A percentile compares a stretch with the other conserved stretches of the same genome.
Evolutionary conservation across 441 rosid species (phyloP).

Genomic region (Rhodomyrtus psidioides): DNA sequence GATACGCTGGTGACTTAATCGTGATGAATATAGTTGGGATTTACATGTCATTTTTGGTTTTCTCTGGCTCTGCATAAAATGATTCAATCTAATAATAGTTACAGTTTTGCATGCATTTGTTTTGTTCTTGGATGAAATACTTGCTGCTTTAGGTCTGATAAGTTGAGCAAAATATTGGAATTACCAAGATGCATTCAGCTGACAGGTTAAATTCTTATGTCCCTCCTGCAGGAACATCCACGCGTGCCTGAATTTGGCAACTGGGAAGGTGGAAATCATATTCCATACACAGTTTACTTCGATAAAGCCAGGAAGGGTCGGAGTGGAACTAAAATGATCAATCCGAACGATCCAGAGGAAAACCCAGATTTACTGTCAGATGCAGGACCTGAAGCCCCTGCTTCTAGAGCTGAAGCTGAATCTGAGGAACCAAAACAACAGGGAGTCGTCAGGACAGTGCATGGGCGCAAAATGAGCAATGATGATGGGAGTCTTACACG

Average conservation of each 20-base stretch:
- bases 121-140: not conserved
- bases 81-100: not conserved
- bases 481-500: slow-evolving; percentile 24
- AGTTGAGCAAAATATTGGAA: not conserved
- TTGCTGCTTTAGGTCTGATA: not conserved
- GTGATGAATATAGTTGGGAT: not conserved
- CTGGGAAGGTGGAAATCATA: slow-evolving; percentile 16
- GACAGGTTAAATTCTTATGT: not conserved
- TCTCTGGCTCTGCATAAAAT: not conserved
- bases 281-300: slow-evolving; percentile 21
- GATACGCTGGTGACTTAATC: not conserved
- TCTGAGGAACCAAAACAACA: slow-evolving; percentile 5
- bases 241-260: slow-evolving; percentile 23
- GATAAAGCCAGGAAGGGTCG: slow-evolving; percentile 14
- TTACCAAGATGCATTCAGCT: not conserved
- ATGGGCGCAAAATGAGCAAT: not conserved
- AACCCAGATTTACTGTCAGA: not conserved
- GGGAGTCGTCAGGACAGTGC: not conserved
- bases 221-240: slow-evolving; percentile 4
- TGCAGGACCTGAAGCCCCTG: slow-evolving; percentile 12
- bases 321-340: not conserved
- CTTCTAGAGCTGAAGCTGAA: not conserved
- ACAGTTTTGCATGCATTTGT: not conserved
- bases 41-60: not conserved
- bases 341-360: slow-evolving; percentile 2